Conservation (phyloP, 495 filamentous ascomycete species). For the Neurospora sp. region DNA sequence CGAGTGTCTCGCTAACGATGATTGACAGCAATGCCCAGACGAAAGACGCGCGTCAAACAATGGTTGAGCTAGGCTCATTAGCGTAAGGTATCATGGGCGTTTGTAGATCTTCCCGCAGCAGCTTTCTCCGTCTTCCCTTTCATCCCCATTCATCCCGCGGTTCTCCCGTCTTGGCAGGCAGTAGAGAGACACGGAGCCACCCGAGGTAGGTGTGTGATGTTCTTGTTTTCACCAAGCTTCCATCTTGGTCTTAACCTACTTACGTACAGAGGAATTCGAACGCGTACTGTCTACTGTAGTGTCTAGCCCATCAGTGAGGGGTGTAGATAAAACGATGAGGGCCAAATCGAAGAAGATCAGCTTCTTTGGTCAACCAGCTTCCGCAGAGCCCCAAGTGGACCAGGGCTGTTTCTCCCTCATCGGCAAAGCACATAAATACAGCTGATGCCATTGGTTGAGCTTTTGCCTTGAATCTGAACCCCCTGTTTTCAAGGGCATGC, state of each 20-base stretch:
- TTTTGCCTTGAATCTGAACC: neutral
- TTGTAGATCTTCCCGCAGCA: neutral
- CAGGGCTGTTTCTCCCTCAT: neutral
- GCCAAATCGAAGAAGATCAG: neutral
- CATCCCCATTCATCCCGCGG: neutral
- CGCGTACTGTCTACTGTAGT: neutral
- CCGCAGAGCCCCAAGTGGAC: neutral
- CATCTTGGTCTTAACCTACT: neutral
- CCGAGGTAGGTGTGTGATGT: neutral
- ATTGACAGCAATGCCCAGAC: neutral
- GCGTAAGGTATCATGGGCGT: neutral
- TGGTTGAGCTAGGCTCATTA: neutral
- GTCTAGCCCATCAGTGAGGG: neutral
- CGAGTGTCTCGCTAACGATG: neutral
- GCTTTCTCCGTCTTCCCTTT: neutral
- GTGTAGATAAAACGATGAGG: neutral
- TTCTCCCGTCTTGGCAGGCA: neutral
- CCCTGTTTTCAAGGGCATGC: neutral
- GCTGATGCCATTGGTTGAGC: neutral
- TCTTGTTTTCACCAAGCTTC: neutral
- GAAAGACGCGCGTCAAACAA: neutral
- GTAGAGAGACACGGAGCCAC: neutral
- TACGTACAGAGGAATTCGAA: neutral
- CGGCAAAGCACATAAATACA: neutral
- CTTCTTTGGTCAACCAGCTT: neutral